phyloP scores from a whole-genome alignment of 83 land plant species.

The Thuja plicata region DNA sequence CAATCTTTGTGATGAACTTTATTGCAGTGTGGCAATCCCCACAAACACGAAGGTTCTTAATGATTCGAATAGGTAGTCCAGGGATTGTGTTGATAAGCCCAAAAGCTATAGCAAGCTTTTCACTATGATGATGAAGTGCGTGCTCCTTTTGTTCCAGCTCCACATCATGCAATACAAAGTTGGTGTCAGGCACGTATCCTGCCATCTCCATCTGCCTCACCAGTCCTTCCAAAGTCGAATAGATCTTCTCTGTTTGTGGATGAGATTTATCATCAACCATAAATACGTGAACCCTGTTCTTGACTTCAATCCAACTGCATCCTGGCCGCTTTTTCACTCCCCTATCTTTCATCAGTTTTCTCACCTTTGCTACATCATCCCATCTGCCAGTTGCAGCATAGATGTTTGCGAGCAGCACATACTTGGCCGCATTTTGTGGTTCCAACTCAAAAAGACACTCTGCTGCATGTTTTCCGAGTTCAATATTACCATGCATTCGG shows the following conservation, averaged over 20 bases:
- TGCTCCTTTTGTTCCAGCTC: conserved; percentile 50
- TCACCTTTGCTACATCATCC: neutral
- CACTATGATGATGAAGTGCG: conserved; percentile 54
- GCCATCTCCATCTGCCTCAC: too few relatives aligned
- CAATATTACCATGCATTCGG: too few relatives aligned
- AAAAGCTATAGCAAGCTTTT: conserved; percentile 14
- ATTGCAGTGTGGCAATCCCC: too few relatives aligned
- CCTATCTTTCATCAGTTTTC: neutral
- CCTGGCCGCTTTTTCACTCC: neutral
- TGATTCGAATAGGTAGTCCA: conserved; percentile 48
- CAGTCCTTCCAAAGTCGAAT: too few relatives aligned
- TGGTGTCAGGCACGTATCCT: conserved; percentile 10
- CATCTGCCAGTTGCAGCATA: neutral
- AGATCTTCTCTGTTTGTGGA: too few relatives aligned
- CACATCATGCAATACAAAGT: conserved; percentile 56
- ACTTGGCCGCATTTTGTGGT: too few relatives aligned
- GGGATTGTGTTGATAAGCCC: conserved; percentile 47
- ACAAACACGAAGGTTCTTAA: conserved; percentile 64
- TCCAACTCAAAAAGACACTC: too few relatives aligned
- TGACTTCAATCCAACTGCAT: neutral
- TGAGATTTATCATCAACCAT: too few relatives aligned
- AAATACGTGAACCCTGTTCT: too few relatives aligned
- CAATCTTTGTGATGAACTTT: too few relatives aligned
- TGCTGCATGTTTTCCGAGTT: too few relatives aligned
- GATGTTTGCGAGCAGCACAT: too few relatives aligned